These are phyloP conservation scores for Metschnikowia santaceciliae DNA, from an alignment of 805 yeast genomes.

Conservation along the genomic window DNA sequence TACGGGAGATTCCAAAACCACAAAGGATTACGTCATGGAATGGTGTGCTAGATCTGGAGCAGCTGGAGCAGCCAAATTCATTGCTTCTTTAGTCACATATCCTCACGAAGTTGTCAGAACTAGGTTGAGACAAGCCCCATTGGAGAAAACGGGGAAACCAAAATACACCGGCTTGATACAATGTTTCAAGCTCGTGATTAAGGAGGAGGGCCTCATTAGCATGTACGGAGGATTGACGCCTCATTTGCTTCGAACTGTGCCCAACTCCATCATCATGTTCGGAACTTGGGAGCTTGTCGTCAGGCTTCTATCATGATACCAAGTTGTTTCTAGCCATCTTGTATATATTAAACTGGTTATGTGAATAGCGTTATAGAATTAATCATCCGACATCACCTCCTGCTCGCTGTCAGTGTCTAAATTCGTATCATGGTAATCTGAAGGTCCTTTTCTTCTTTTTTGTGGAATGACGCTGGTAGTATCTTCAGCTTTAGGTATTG, in stretches of 20 bases:
- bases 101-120: constrained; percentile 98
- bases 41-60: constrained; percentile 98
- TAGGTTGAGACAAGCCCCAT: constrained; percentile 90
- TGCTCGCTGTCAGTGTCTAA: constrained; percentile 13
- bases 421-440: not conserved
- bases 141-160: constrained; percentile 63
- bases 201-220: constrained; percentile 88
- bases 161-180: constrained; percentile 89
- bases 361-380: not conserved
- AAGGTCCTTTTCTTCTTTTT: not conserved
- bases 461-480: not conserved
- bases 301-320: constrained; percentile 24
- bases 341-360: constrained; percentile 8
- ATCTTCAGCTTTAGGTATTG: not conserved
- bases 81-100: constrained; percentile 88
- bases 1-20: constrained; percentile 28
- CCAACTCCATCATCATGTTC: constrained; percentile 96
- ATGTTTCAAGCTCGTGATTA: constrained; percentile 78
- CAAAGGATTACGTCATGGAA: constrained; percentile 65
- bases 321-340: not conserved
- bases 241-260: constrained; percentile 93
- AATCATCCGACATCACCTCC: constrained; percentile 9
- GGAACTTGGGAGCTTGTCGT: constrained; percentile 92
- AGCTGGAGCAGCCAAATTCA: constrained; percentile 93
- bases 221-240: constrained; percentile 99